Evolutionary conservation across 352 stramenopile genomes (phyloP), one percentile per base, ranked within the genome.

Genomic region (Globisporangium orthogonon): DNA sequence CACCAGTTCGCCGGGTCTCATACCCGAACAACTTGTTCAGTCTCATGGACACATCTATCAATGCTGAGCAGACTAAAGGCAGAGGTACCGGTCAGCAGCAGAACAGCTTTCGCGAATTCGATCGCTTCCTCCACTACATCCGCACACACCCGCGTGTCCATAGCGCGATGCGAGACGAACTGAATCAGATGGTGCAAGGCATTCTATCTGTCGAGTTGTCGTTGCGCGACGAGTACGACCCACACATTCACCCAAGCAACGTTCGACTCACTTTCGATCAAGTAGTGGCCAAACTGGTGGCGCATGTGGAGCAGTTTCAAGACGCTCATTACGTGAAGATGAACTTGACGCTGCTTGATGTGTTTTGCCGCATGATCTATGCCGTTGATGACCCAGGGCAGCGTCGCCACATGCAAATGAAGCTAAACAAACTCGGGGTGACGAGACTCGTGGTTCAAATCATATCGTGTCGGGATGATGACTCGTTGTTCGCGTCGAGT

Each of bases 281-380:
- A 23, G 75, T 91, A 17, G 78, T 88, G 6, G 57, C 70, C 0
- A 83, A 76, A 49, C 71, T 91, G 9, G 75, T 91, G 9, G 64
- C 72, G 4, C 76, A 91, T 13, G 74, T 88, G 0, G 69, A 78
- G 31, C 63, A 66, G 18, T 69, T 91, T 17, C 78, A 86, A 50
- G 66, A 86, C 33, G 44, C 67, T 0, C 75, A 62, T 31, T 87
- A 81, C 52, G 54, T 78, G 18, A 91, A 87, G 56, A 88, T 78
- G 47, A 89, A 86, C 37, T 28, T 87, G 31, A 88, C 75, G 0
- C 50, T 91, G 43, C 63, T 91, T 7, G 78, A 89, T 40, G 78
- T 91, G 31, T 86, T 91, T 43, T 83, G 66, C 18, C 76, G 76
- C 31, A 89, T 87, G 74, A 89, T 91, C 49, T 82, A 82, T 44